Percentiles rank a stretch among this genome's conserved stretches.
Evolutionary conservation across 179 eudicot genomes (phyloP).

Genomic region (Camellia oleifera): DNA sequence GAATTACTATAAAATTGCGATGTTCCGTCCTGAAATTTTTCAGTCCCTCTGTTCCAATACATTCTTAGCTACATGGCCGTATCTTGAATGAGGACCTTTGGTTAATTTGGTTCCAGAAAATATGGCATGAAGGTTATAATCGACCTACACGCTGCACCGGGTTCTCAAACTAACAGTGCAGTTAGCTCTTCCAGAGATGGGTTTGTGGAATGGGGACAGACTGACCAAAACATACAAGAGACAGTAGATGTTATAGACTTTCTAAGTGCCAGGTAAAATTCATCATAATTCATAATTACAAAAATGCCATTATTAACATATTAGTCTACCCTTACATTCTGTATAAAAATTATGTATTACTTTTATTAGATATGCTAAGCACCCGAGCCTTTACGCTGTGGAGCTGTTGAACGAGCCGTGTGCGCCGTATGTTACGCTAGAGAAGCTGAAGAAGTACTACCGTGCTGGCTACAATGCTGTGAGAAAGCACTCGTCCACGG

Average conservation of each 20-base stretch:
- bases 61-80: too few relatives aligned
- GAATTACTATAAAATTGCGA: too few relatives aligned
- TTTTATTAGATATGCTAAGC: conserved; percentile 41
- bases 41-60: too few relatives aligned
- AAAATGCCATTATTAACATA: not conserved
- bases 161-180: conserved; percentile 69
- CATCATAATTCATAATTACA: not conserved
- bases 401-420: conserved; percentile 78
- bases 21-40: too few relatives aligned
- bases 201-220: conserved; percentile 63
- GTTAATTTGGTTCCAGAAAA: conserved; percentile 34
- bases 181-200: conserved; percentile 73
- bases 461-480: conserved; percentile 51
- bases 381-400: conserved; percentile 55
- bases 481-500: conserved; percentile 53
- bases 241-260: conserved; percentile 64
- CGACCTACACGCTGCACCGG: conserved; percentile 83
- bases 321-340: not conserved
- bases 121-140: conserved; percentile 54
- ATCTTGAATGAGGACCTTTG: too few relatives aligned
- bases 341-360: too few relatives aligned
- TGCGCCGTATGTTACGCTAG: conserved; percentile 46
- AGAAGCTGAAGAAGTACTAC: conserved; percentile 48
- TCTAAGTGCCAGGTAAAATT: conserved; percentile 50
- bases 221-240: conserved; percentile 57